Base-by-base conservation (phyloP, 331 rosid genomes). In the Quercus lobata region DNA sequence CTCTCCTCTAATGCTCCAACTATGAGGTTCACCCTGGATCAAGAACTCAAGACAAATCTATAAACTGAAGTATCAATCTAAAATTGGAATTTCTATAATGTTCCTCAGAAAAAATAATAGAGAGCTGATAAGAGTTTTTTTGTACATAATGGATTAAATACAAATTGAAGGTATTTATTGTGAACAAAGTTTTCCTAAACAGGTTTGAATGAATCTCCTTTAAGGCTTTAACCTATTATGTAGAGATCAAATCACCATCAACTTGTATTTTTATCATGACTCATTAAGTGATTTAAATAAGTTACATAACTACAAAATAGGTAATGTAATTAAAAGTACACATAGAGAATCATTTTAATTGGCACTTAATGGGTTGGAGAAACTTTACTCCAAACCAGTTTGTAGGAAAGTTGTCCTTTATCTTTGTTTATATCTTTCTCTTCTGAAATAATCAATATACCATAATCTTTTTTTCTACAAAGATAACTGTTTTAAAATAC, bases 1-100 rank as follows among this genome's bases (percentile, higher is more conserved):
- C 98, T 89, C 79, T 92, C 94, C 88, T 89, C 97, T 12, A 76
- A 79, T 37, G 80, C 82, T 73, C 98, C 98, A 16, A 71, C 55
- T 32, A 85, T 81, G 76, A 86, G 78, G 78, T 92, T 94, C 80
- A 92, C 96, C 46, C 98, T 92, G 86, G 37, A 76, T 76, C 60
- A 49, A 69, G 72, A 72, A 37, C 49, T 72, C 78, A 37, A 78
- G 77, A 76, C 63, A 41, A 75, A 21, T 58, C 76, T 46, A 69
- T 30, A 49, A 54, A 54, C 68, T 27, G 70, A 63, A 63, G 68
- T 27, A 63, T 35, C 53, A 34, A 68, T n/a, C 52, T 54, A 73
- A 17, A 41, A 68, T 68, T 61, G n/a, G 83, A 80, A 83, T 72
- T 60, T 69, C 30, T 63, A 11, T 63, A 63, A 63, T 16, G 21